These are phyloP conservation scores for Yarrowia phangngaensis DNA, from an alignment of 805 yeast species.

Conservation along the genomic window DNA sequence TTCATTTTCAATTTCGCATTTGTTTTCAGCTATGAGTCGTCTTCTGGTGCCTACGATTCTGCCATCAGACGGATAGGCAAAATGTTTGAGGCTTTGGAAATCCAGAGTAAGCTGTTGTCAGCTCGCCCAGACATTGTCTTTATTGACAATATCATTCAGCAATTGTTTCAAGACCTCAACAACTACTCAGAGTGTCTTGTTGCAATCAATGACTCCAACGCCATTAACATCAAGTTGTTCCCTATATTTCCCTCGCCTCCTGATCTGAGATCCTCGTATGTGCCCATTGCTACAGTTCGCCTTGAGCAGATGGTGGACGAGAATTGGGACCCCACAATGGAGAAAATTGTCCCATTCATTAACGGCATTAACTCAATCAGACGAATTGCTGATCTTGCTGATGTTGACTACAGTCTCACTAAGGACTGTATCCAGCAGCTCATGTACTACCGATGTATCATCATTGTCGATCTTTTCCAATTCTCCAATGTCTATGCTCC, in stretches of 20 bases:
- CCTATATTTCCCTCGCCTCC: constrained; percentile 84
- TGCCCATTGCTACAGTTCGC: constrained; percentile 85
- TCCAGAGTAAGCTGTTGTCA: constrained; percentile 75
- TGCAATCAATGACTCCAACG: constrained; percentile 83
- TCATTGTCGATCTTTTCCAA: constrained; percentile 81
- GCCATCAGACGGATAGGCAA: constrained; percentile 78
- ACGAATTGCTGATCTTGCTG: constrained; percentile 70
- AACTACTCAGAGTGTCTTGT: constrained; percentile 94
- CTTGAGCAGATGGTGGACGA: constrained; percentile 71
- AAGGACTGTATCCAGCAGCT: constrained; percentile 86
- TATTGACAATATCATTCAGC: constrained; percentile 76
- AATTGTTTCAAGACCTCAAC: constrained; percentile 89
- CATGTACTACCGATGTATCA: constrained; percentile 82
- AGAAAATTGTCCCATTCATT: constrained; percentile 77
- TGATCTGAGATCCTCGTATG: constrained; percentile 71
- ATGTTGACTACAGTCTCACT: constrained; percentile 73
- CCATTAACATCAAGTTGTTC: constrained; percentile 89
- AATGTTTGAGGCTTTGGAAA: constrained; percentile 87
- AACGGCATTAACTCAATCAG: constrained; percentile 83
- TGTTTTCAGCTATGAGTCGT: constrained; percentile 78
- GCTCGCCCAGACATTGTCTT: constrained; percentile 40
- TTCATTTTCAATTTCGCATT: constrained; percentile 91
- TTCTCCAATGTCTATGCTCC: constrained; percentile 86
- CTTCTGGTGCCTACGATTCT: constrained; percentile 65
- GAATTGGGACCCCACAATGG: constrained; percentile 97